Percentiles rank a stretch among this genome's conserved stretches.
Conservation (phyloP, 371 early-diverging fungal species). For the Mortierella sp. region DNA sequence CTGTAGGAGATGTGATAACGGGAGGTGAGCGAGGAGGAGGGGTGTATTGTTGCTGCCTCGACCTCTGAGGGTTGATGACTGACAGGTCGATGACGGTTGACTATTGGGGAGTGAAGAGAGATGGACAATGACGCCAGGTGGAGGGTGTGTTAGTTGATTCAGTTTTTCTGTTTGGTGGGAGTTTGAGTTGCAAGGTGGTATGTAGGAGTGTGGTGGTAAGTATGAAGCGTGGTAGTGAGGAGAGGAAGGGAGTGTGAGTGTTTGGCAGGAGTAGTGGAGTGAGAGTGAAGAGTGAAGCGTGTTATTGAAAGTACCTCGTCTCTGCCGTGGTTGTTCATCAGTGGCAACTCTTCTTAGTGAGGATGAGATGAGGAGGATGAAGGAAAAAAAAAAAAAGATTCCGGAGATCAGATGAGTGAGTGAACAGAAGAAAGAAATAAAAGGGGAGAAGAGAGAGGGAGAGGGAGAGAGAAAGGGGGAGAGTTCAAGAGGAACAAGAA, state of each 20-base stretch:
- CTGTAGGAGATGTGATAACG: conserved; percentile 1
- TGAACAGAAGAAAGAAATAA: background rate
- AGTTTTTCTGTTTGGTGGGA: no score
- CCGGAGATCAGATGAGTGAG: background rate
- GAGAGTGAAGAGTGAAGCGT: background rate
- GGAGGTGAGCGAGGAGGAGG: conserved; percentile 5
- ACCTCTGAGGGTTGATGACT: conserved; percentile 26
- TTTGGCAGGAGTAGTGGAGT: background rate
- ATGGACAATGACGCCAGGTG: background rate
- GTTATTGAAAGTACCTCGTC: conserved; percentile 22
- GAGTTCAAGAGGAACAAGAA: background rate
- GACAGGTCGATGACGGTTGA: conserved; percentile 45
- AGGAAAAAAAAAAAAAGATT: background rate
- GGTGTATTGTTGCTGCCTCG: conserved; percentile 13
- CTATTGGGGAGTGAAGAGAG: conserved; percentile 5
- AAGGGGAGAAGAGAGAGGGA: background rate
- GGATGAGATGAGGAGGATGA: conserved; percentile 8
- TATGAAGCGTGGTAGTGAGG: background rate
- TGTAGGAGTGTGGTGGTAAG: background rate
- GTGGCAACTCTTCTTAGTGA: conserved; percentile 5
- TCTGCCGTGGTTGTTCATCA: conserved; percentile 19
- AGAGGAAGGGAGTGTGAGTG: background rate
- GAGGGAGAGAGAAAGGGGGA: background rate
- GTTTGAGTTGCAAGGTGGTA: no score
- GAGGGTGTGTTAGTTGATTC: background rate